Percentiles rank a stretch among this genome's conserved stretches.
Evolutionary conservation across 1,284 basidiomycete species (phyloP).

Genomic region (Athelia sp.): DNA sequence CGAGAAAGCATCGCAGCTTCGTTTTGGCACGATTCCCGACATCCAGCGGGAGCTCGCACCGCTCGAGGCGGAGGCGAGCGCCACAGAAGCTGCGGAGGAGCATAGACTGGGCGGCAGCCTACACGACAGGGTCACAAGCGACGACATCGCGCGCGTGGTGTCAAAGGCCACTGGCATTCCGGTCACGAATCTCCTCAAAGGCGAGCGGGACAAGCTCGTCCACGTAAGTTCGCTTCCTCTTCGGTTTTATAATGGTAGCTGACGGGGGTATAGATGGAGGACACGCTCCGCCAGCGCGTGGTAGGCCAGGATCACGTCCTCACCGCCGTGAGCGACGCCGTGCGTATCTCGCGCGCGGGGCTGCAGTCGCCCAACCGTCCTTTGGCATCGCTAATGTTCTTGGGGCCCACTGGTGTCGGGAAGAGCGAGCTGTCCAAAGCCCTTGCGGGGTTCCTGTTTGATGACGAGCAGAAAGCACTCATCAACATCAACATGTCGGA

Average conservation of each 20-base stretch:
- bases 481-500: constrained; percentile 15
- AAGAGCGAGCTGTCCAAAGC: constrained; percentile 90
- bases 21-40: constrained; percentile 83
- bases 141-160: constrained; percentile 86
- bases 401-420: constrained; percentile 85
- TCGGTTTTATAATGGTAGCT: constrained; percentile 2
- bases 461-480: constrained; percentile 80
- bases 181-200: constrained; percentile 83
- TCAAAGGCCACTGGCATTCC: constrained; percentile 92
- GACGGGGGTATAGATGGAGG: constrained; percentile 68
- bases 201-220: constrained; percentile 87
- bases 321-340: constrained; percentile 77
- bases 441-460: constrained; percentile 82
- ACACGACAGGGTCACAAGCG: constrained; percentile 83
- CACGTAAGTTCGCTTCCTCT: constrained; percentile 49
- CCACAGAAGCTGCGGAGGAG: constrained; percentile 30
- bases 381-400: constrained; percentile 88
- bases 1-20: constrained; percentile 75
- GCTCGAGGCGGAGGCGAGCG: constrained; percentile 40
- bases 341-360: constrained; percentile 87
- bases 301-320: constrained; percentile 90
- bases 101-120: constrained; percentile 62
- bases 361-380: constrained; percentile 84
- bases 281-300: constrained; percentile 67
- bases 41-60: constrained; percentile 70